A percentile compares a stretch with the other conserved stretches of the same genome.
These are phyloP conservation scores for Puya raimondii DNA, from an alignment of 176 grass and related monocot species.

Conservation along the genomic window DNA sequence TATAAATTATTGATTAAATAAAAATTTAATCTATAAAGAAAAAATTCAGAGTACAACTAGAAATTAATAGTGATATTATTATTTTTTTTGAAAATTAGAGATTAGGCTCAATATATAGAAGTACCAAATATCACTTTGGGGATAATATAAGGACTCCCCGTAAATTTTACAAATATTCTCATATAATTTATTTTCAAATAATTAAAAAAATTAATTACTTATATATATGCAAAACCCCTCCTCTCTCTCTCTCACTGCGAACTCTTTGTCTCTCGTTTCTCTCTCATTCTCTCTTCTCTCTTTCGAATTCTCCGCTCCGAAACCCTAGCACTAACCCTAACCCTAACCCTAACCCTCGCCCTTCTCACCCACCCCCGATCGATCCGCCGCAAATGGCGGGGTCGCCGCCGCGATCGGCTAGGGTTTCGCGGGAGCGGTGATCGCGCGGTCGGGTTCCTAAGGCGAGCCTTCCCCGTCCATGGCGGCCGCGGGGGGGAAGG, in stretches of 20 bases:
- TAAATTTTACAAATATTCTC: too few species aligned
- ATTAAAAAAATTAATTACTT: too few species aligned
- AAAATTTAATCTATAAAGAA: too few species aligned
- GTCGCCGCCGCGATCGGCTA: not conserved
- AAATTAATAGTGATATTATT: too few species aligned
- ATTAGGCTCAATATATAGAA: too few species aligned
- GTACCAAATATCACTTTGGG: too few species aligned
- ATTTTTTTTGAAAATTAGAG: too few species aligned
- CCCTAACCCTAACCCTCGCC: not conserved
- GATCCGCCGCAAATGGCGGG: constrained; percentile 18
- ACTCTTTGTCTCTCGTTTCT: not conserved
- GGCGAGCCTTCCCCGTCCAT: not conserved
- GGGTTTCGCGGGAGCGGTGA: not conserved
- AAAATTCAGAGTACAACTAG: too few species aligned
- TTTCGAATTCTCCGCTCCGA: not conserved
- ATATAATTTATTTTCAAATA: too few species aligned
- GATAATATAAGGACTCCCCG: too few species aligned
- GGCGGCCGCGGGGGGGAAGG: constrained; percentile 68
- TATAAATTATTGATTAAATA: too few species aligned
- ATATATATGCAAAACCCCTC: not conserved
- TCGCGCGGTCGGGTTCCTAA: not conserved
- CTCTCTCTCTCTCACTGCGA: not conserved
- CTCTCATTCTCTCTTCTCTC: constrained; percentile 1
- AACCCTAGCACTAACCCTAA: not conserved
- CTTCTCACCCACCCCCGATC: constrained; percentile 12